These are phyloP conservation scores for Acmispon strigosus DNA, from an alignment of 306 rosid species.

Conservation along the genomic window DNA sequence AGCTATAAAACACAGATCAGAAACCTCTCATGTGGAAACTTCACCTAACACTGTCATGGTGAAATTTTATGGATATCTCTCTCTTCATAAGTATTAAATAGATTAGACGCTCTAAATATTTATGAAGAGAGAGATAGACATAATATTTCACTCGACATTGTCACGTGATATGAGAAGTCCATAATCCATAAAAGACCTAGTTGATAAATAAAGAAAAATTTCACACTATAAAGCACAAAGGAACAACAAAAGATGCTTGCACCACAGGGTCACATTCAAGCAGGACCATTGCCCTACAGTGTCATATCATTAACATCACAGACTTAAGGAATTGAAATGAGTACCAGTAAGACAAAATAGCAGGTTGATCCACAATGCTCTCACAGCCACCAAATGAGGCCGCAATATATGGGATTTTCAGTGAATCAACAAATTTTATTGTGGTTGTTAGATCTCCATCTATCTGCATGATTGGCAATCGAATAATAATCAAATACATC, in stretches of 20 bases:
- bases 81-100: no score
- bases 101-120: no score
- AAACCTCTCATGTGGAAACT: no score
- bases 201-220: neutral
- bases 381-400: slow-evolving; percentile 98
- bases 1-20: neutral
- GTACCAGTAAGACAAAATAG: slow-evolving; percentile 95
- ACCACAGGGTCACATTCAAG: slow-evolving; percentile 11
- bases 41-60: no score
- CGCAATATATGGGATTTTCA: slow-evolving; percentile 89
- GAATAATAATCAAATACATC: neutral
- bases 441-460: slow-evolving; percentile 69
- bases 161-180: no score
- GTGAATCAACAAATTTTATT: slow-evolving; percentile 69
- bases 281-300: neutral
- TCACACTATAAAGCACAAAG: neutral
- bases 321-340: neutral
- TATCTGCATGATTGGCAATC: slow-evolving; percentile 46
- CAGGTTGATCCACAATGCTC: slow-evolving; percentile 99
- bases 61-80: no score
- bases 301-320: neutral
- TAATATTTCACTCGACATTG: no score
- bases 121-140: no score
- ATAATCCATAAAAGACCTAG: neutral
- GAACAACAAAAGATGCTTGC: slow-evolving; percentile 7